Evolutionary conservation across 495 filamentous ascomycete genomes (phyloP), one percentile per base, ranked within the genome.

Genomic region (Talaromyces wortmannii): DNA sequence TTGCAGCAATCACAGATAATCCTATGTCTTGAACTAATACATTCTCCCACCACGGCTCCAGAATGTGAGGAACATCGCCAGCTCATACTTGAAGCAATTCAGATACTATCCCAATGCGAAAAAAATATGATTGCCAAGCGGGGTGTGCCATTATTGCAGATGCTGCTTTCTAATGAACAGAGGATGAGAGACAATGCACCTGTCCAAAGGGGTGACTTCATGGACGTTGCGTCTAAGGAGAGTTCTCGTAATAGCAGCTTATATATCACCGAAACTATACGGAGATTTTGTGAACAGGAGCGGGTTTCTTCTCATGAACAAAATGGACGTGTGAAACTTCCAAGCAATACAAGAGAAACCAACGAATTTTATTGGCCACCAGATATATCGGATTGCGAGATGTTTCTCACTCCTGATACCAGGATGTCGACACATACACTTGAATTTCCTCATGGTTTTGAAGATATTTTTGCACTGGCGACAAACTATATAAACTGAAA

Each of bases 11-110:
- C 36, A 40, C 11, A 68, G 65, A 71, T 76, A 7, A 72, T 69
- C 29, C 31, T 77, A 29, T 65, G 64, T n/a, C 57, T 77, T 11
- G 74, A 77, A 52, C 63, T 75, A 12, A 70, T 74, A 33, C 66
- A 75, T 56, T 63, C 67, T 10, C 55, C 63, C 8, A 59, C 52
- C 5, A 49, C 58, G 45, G 64, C 72, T n/a, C 58, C 55, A 6
- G 69, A 75, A 58, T 56, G 58, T 10, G 51, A 56, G 2, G 66
- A 75, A 42, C 61, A 77, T 48, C 64, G 63, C 40, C 62, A 61
- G 48, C 58, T 73, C 13, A 59, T 70, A 6, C 50, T 64, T 31
- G 68, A 71, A 29, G 69, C 63, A 1, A 61, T 71, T 23, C 62
- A 58, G 7, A 62, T 70, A 13, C 57, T 71, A 4, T 58, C 58